Evolutionary conservation across 805 yeast species (phyloP), one percentile per base, ranked within the genome.

Genomic region (Kockiozyma suomiensis): DNA sequence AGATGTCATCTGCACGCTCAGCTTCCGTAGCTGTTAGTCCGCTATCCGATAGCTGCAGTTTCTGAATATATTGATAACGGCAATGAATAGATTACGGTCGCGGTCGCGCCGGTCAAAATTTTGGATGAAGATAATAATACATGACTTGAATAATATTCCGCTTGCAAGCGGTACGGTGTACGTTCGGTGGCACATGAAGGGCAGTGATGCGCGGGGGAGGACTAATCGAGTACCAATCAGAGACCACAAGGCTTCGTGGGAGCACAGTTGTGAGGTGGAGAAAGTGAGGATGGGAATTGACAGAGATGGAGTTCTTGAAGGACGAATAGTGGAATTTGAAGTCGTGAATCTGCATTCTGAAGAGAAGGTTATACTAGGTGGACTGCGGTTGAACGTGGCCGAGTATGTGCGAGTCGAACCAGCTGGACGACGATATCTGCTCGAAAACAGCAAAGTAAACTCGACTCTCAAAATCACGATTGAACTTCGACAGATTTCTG

Each of bases 121-220:
- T 72, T 75, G 82, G 51, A 77, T 90, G 42, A 72, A 78, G 21
- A 74, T 90, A 30, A 73, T 79, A 17, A 79, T 91, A 50, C 81
- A 82, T 56, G 96, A 89, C 64, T 76, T 93, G 49, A 80, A 86
- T n/a, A 92, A 92, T 69, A 82, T 93, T 30, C 98, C 98, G 1
- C 91, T 88, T 66, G 78, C 86, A 1, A 76, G 84, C 2, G 96
- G 96, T 0, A 70, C 76, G 38, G 84, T 93, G 66, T 84, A 73
- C 64, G 82, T 90, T 19, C 84, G 85, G 59, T 81, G 92, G 81
- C 78, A 76, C 46, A 75, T 88, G 8, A 78, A 79, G 56, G 90
- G 87, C 62, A 75, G 82, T 2, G 77, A 77, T n/a, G 66, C 79
- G 3, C 72, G 78, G 52, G 83, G 84, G 4, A 59, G 72, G 3